Conservation (phyloP, 768 basidiomycete species). For the Russula sp. region DNA sequence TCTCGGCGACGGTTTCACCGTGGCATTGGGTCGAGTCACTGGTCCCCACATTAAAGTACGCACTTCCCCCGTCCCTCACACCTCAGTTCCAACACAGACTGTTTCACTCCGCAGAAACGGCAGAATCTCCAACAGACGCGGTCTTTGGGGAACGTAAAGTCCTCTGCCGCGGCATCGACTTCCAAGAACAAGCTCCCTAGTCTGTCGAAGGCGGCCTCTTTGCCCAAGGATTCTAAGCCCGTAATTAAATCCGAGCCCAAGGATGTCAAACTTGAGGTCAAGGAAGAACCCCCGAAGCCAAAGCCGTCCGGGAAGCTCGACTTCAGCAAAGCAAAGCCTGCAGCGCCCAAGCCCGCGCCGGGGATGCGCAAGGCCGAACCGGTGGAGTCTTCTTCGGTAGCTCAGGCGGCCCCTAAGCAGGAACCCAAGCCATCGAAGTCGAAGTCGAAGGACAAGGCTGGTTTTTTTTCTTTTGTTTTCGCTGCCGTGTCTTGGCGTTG, state of each 20-base stretch:
- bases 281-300: slow-evolving; percentile 28
- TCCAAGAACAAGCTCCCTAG: slow-evolving; percentile 19
- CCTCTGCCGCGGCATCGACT: slow-evolving; percentile 12
- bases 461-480: neutral
- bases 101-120: neutral
- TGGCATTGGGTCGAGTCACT: slow-evolving; percentile 15
- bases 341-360: slow-evolving; percentile 14
- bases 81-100: neutral
- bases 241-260: slow-evolving; percentile 28
- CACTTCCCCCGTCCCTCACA: neutral
- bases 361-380: slow-evolving; percentile 20
- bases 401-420: slow-evolving; percentile 15
- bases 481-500: neutral
- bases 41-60: slow-evolving; percentile 20
- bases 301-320: slow-evolving; percentile 49
- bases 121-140: neutral
- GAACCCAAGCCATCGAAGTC: slow-evolving; percentile 2
- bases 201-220: slow-evolving; percentile 16
- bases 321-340: slow-evolving; percentile 29
- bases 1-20: neutral
- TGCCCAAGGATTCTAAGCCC: slow-evolving; percentile 15
- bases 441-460: slow-evolving; percentile 11
- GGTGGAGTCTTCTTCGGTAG: slow-evolving; percentile 14
- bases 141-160: neutral
- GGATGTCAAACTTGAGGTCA: slow-evolving; percentile 27